Percentiles rank a stretch among this genome's conserved stretches.
These are phyloP conservation scores for Coffea canephora DNA, from an alignment of 257 asterid genomes.

Conservation along the genomic window DNA sequence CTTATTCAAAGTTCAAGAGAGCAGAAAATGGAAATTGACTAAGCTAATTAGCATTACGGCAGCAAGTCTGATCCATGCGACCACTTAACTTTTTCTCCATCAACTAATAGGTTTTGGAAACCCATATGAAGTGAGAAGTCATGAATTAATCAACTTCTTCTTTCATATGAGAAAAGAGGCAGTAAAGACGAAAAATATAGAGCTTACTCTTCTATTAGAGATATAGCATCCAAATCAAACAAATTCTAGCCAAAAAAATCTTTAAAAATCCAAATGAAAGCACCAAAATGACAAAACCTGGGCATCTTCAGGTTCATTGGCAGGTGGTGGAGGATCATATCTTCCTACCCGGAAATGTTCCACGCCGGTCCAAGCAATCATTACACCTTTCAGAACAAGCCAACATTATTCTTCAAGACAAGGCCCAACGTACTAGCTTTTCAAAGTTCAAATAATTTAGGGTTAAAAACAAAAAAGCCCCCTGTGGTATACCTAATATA, in stretches of 20 bases:
- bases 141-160: background rate
- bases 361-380: conserved; percentile 97
- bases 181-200: background rate
- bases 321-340: conserved; percentile 91
- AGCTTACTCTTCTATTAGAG: background rate
- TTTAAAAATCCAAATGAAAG: background rate
- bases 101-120: background rate
- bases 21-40: background rate
- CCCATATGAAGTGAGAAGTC: background rate
- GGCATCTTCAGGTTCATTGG: conserved; percentile 84
- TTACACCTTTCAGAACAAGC: conserved; percentile 56
- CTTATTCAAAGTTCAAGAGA: background rate
- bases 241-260: background rate
- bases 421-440: background rate
- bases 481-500: no score
- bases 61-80: background rate
- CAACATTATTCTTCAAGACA: conserved; percentile 7
- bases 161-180: background rate
- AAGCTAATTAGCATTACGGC: no score
- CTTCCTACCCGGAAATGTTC: conserved; percentile 91
- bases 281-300: conserved; percentile 53
- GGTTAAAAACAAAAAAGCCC: no score
- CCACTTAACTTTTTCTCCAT: background rate
- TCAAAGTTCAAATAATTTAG: background rate
- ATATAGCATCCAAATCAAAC: background rate